Conservation (phyloP, 2,329 filamentous ascomycete genomes). For the Reticulascus tulasneorum region DNA sequence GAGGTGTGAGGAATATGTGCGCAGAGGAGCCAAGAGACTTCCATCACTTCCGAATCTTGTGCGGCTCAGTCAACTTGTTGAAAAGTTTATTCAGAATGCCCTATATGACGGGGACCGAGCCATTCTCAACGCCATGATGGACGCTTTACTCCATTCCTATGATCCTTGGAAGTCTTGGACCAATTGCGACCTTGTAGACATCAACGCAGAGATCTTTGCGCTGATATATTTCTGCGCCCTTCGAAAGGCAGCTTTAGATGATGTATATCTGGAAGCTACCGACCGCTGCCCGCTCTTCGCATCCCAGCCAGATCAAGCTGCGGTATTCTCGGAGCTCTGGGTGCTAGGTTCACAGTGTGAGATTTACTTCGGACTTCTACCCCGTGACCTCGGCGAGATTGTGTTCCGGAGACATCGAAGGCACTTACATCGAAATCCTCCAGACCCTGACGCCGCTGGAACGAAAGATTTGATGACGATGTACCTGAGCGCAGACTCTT, state of each 20-base stretch:
- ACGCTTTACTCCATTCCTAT: slow-evolving; percentile 29
- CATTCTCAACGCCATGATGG: slow-evolving; percentile 30
- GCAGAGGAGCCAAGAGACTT: slow-evolving; percentile 19
- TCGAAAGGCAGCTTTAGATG: slow-evolving; percentile 53
- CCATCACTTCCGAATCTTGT: slow-evolving; percentile 19
- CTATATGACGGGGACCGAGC: slow-evolving; percentile 25
- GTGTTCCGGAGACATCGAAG: slow-evolving; percentile 25
- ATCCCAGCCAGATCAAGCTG: slow-evolving; percentile 58
- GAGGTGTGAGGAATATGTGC: slow-evolving; percentile 20
- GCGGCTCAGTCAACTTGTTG: slow-evolving; percentile 19
- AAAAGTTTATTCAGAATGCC: slow-evolving; percentile 21
- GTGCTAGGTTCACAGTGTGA: slow-evolving; percentile 61
- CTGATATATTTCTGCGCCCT: slow-evolving; percentile 55
- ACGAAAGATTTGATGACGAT: slow-evolving; percentile 30
- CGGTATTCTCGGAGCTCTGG: slow-evolving; percentile 60
- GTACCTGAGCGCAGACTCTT: slow-evolving; percentile 25
- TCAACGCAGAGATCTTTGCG: slow-evolving; percentile 49
- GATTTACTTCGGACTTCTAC: slow-evolving; percentile 55
- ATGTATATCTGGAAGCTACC: slow-evolving; percentile 59
- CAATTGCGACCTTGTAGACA: slow-evolving; percentile 31
- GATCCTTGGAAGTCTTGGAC: slow-evolving; percentile 18
- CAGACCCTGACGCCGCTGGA: no score
- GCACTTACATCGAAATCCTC: no score
- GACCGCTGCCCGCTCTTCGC: slow-evolving; percentile 61
- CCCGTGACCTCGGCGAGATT: slow-evolving; percentile 42